Conservation (phyloP, 768 basidiomycete species). For the Suillus occidentalis region DNA sequence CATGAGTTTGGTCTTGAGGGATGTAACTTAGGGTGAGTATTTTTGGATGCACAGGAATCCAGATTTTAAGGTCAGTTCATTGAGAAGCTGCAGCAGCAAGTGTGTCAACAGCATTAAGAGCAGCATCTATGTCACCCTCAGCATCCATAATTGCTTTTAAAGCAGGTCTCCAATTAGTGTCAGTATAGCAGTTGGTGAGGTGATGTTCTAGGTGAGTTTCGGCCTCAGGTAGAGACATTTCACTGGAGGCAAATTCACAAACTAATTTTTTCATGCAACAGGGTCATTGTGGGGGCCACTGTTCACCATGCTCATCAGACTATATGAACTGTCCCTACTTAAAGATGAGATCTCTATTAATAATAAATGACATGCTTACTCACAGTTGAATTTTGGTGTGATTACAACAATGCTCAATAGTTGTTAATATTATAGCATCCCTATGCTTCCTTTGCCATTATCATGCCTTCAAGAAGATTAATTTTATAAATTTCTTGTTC, state of each 20-base stretch:
- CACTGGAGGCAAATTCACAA: conserved; percentile 9
- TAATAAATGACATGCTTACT: neutral
- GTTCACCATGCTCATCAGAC: neutral
- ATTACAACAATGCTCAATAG: conserved; percentile 37
- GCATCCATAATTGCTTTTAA: conserved; percentile 1
- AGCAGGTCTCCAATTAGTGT: conserved; percentile 2
- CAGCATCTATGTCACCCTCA: no score
- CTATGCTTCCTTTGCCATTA: conserved; percentile 34
- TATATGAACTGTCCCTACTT: neutral
- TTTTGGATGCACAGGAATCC: no score
- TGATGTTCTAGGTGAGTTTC: conserved; percentile 4
- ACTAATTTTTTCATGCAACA: no score
- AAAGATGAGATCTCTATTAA: neutral
- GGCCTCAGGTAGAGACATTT: conserved; percentile 1
- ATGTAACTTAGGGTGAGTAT: no score
- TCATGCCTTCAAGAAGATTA: conserved; percentile 34
- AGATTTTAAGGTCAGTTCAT: no score
- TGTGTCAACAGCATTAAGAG: no score
- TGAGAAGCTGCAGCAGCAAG: no score
- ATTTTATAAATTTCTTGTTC: conserved; percentile 36
- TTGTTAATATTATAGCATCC: conserved; percentile 25
- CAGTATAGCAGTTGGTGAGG: neutral
- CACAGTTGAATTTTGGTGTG: conserved; percentile 26
- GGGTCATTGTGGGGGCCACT: conserved; percentile 8
- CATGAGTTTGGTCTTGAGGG: no score